Evolutionary conservation across 2,329 filamentous ascomycete species (phyloP), one percentile per base, ranked within the genome.

Genomic region (Aureobasidium sp.): DNA sequence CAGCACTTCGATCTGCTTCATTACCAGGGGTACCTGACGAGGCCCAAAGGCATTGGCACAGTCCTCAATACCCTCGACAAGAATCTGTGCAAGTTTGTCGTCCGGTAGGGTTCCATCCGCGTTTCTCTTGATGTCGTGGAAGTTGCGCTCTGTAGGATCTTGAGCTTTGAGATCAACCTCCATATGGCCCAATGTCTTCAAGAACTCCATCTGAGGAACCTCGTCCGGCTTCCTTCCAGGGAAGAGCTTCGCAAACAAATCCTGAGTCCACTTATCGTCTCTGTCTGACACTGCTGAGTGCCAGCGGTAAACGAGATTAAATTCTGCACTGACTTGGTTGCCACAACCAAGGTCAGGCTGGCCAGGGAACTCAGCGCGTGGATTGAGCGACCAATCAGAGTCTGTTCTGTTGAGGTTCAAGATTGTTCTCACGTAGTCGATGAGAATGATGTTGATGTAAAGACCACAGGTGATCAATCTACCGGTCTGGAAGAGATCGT

Each of bases 1-100:
- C 2, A 86, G 77, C 2, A 86, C 77, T 70, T 87, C 86, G n/a
- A 87, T 79, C 1, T 79, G 76, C 67, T 80, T 83, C 68, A 88
- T 79, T 1, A 81, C 78, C 44, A 78, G 78, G 5, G 85, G 84
- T 0, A 87, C 79, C 68, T 82, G 84, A 15, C 79, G 78, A 2
- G 84, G 80, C 1, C 85, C 85, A 66, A 86, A 86, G 6, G 78
- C 76, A 37, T 83, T 83, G 1, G 83, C 82, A 37, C 82, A 81
- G 62, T 87, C 83, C 26, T 87, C 81, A 70, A 86, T 84, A n/a
- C 80, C 76, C 34, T 79, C 77, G 27, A 78, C 79, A n/a, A 87
- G 76, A 17, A 85, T 77, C 1, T 76, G 73, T 1, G 80, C 82
- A 15, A 87, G 74, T n/a, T 85, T 79, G 37, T 81, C 79, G 61